Evolutionary conservation across 2,329 filamentous ascomycete species (phyloP).

Genomic region (Corynespora cassiicola): DNA sequence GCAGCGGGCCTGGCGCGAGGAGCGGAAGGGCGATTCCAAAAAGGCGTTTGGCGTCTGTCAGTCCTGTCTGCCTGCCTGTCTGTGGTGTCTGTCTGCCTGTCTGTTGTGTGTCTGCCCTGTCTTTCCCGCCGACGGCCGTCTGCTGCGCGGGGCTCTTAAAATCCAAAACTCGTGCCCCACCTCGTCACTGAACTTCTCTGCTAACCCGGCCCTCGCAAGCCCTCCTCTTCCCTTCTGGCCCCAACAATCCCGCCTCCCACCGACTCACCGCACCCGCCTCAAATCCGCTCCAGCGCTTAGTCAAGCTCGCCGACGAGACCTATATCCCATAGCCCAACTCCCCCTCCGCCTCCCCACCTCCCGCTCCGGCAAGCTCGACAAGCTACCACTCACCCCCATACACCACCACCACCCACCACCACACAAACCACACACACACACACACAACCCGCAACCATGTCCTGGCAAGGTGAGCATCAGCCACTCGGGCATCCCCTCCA

Average conservation of each 20-base stretch:
- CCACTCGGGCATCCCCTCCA: constrained; percentile 13
- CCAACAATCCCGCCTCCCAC: constrained; percentile 16
- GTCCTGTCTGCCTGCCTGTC: too few relatives aligned
- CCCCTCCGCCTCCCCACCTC: background rate
- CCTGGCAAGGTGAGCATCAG: constrained; percentile 49
- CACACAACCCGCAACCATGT: constrained; percentile 44
- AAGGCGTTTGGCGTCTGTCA: background rate
- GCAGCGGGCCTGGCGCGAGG: constrained; percentile 41
- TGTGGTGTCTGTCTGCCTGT: constrained; percentile 1
- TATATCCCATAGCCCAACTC: background rate
- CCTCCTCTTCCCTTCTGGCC: too few relatives aligned
- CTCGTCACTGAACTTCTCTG: too few relatives aligned
- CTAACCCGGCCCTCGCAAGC: too few relatives aligned
- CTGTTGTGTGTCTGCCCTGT: too few relatives aligned
- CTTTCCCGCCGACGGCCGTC: too few relatives aligned
- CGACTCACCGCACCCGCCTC: constrained; percentile 11
- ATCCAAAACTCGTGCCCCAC: too few relatives aligned
- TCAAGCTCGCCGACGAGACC: constrained; percentile 23
- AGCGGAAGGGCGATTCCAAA: constrained; percentile 17
- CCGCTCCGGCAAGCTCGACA: constrained; percentile 3
- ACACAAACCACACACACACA: constrained; percentile 28
- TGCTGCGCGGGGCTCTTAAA: too few relatives aligned
- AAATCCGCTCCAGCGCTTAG: constrained; percentile 22
- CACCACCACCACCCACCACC: constrained; percentile 12
- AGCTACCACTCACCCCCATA: constrained; percentile 12